Evolutionary conservation across 164 flowering plant species (phyloP).

Genomic region (Nelumbo lutea): DNA sequence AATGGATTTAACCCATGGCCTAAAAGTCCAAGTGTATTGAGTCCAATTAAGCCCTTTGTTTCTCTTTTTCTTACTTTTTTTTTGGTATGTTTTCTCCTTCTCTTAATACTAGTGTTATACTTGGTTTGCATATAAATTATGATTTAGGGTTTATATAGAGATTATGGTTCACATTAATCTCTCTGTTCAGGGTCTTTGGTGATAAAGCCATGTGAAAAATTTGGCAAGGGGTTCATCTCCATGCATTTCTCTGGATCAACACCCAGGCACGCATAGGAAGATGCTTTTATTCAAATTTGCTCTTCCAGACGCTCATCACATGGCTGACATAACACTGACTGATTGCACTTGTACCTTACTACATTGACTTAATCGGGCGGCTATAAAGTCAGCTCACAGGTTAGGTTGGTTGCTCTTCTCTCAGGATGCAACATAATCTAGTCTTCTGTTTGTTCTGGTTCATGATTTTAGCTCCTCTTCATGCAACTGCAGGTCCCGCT

Average conservation of each 20-base stretch:
- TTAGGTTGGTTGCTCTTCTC: constrained; percentile 20
- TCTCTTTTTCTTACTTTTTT: too few species aligned
- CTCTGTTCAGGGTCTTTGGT: constrained; percentile 78
- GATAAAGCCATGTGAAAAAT: constrained; percentile 85
- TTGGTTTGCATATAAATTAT: too few species aligned
- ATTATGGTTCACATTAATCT: not conserved
- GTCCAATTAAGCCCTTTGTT: too few species aligned
- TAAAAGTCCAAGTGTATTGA: too few species aligned
- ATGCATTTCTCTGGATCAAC: constrained; percentile 95
- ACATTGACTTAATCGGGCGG: constrained; percentile 84
- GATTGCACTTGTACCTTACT: constrained; percentile 90
- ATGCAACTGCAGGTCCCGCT: constrained; percentile 55
- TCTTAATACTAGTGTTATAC: too few species aligned
- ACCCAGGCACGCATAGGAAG: constrained; percentile 57
- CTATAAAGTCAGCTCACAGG: constrained; percentile 94
- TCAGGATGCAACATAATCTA: not conserved
- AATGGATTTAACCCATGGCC: too few species aligned
- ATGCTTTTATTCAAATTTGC: constrained; percentile 82
- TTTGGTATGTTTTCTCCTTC: too few species aligned
- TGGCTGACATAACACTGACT: constrained; percentile 88
- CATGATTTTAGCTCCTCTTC: not conserved
- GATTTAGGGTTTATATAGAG: too few species aligned
- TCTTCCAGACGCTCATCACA: constrained; percentile 71
- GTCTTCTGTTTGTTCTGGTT: not conserved
- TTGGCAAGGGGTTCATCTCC: constrained; percentile 82